These are phyloP conservation scores for Pseudohalonectria lignicola DNA, from an alignment of 2,329 filamentous ascomycete genomes.

Conservation along the genomic window DNA sequence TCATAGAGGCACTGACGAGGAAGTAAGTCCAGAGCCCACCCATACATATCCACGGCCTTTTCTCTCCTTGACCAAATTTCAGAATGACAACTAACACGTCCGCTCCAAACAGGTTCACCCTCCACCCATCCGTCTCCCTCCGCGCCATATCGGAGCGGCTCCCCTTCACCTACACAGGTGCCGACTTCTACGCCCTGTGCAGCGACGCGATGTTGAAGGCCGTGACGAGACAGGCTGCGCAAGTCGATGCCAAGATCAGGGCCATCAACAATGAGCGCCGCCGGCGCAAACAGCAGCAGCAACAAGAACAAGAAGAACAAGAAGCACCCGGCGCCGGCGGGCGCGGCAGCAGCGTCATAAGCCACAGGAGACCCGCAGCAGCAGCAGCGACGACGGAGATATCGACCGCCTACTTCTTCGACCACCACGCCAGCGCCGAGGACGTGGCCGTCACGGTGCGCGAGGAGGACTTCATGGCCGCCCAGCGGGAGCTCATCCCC, in stretches of 20 bases:
- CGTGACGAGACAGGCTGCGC: slow-evolving; percentile 77
- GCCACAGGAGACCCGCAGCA: too few relatives aligned
- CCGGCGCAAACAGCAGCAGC: slow-evolving; percentile 5
- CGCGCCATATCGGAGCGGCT: slow-evolving; percentile 61
- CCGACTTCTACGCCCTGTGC: slow-evolving; percentile 93
- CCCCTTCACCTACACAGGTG: slow-evolving; percentile 94
- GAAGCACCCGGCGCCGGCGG: slow-evolving; percentile 10
- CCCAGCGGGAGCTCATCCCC: slow-evolving; percentile 78
- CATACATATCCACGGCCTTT: background rate
- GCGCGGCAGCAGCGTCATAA: too few relatives aligned
- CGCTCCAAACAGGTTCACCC: slow-evolving; percentile 55
- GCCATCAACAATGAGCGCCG: slow-evolving; percentile 46
- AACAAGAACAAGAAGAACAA: background rate
- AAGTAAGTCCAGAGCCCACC: slow-evolving; percentile 59
- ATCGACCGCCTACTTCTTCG: slow-evolving; percentile 89
- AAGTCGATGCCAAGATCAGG: slow-evolving; percentile 74
- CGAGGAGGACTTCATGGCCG: slow-evolving; percentile 77
- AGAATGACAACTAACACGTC: slow-evolving; percentile 3
- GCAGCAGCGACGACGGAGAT: too few relatives aligned
- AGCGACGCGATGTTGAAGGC: slow-evolving; percentile 99
- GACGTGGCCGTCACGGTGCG: slow-evolving; percentile 82
- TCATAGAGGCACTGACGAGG: slow-evolving; percentile 84
- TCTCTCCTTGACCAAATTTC: background rate
- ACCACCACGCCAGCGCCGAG: slow-evolving; percentile 72
- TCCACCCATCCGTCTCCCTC: slow-evolving; percentile 71